Evolutionary conservation across 2,329 filamentous ascomycete genomes (phyloP).

Genomic region (Colletotrichum orchidophilum): DNA sequence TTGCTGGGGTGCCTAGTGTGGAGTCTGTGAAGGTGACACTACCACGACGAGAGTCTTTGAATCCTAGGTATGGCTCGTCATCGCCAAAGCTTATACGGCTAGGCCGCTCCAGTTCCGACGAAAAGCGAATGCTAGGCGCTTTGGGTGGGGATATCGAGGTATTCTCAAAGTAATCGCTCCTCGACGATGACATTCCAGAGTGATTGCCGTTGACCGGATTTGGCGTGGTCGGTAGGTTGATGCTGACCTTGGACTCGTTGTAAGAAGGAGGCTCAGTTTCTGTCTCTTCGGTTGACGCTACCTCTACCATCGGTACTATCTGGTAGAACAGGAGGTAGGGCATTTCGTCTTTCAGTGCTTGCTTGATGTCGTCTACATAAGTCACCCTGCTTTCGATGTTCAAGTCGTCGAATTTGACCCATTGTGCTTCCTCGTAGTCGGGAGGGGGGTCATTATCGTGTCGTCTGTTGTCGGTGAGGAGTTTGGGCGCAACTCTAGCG

Average conservation of each 20-base stretch:
- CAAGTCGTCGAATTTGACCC: slow-evolving; percentile 96
- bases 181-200: slow-evolving; percentile 41
- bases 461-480: slow-evolving; percentile 67
- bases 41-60: slow-evolving; percentile 56
- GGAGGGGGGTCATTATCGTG: slow-evolving; percentile 67
- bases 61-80: slow-evolving; percentile 44
- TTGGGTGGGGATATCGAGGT: slow-evolving; percentile 45
- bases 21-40: slow-evolving; percentile 62
- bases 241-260: slow-evolving; percentile 57
- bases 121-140: slow-evolving; percentile 63
- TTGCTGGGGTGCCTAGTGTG: slow-evolving; percentile 47
- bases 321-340: slow-evolving; percentile 97
- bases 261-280: slow-evolving; percentile 68
- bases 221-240: slow-evolving; percentile 43
- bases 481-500: slow-evolving; percentile 75
- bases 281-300: slow-evolving; percentile 60
- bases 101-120: slow-evolving; percentile 61
- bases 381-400: slow-evolving; percentile 72
- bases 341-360: slow-evolving; percentile 84
- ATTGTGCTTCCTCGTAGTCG: slow-evolving; percentile 77
- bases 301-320: slow-evolving; percentile 85
- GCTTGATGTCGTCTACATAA: slow-evolving; percentile 79
- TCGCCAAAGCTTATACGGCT: slow-evolving; percentile 58
- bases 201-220: slow-evolving; percentile 41
- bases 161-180: slow-evolving; percentile 58